phyloP scores from a whole-genome alignment of 2,329 filamentous ascomycete species.

The Colletotrichum gigasporum region DNA sequence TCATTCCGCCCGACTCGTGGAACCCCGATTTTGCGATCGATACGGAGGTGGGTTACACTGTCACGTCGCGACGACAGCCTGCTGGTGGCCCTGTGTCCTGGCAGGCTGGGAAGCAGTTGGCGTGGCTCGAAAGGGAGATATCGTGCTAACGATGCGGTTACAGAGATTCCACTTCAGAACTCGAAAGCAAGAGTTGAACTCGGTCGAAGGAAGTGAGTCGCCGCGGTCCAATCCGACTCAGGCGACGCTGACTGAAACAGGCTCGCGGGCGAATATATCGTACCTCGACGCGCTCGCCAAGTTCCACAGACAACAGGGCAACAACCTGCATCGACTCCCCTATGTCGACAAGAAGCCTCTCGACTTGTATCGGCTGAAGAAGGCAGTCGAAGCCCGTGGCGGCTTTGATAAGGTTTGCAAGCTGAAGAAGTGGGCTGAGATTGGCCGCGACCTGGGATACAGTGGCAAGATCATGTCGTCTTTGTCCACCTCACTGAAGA shows the following conservation, averaged over 20 bases:
- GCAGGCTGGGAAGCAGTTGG: neutral
- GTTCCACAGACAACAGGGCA: conserved; percentile 97
- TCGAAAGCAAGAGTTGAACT: conserved; percentile 95
- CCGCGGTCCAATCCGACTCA: conserved; percentile 3
- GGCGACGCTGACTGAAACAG: conserved; percentile 58
- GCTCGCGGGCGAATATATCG: conserved; percentile 92
- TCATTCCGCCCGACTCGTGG: conserved; percentile 93
- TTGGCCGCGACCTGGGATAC: conserved; percentile 94
- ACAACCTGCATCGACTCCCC: conserved; percentile 90
- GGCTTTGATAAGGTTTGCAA: conserved; percentile 98
- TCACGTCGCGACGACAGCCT: too few species aligned
- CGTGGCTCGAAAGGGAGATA: neutral
- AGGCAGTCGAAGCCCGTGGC: conserved; percentile 92
- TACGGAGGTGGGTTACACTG: conserved; percentile 75
- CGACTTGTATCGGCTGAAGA: conserved; percentile 95
- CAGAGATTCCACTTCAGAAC: conserved; percentile 98
- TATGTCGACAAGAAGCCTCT: conserved; percentile 98
- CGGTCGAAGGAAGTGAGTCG: conserved; percentile 91
- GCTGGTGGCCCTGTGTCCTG: neutral
- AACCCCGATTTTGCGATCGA: conserved; percentile 96
- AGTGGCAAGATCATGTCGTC: conserved; percentile 99
- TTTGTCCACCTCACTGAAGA: conserved; percentile 95
- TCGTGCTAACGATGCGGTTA: neutral
- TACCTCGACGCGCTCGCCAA: conserved; percentile 95
- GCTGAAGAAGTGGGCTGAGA: conserved; percentile 98